Evolutionary conservation across 768 basidiomycete genomes (phyloP).

Genomic region (Amanita rubescens): DNA sequence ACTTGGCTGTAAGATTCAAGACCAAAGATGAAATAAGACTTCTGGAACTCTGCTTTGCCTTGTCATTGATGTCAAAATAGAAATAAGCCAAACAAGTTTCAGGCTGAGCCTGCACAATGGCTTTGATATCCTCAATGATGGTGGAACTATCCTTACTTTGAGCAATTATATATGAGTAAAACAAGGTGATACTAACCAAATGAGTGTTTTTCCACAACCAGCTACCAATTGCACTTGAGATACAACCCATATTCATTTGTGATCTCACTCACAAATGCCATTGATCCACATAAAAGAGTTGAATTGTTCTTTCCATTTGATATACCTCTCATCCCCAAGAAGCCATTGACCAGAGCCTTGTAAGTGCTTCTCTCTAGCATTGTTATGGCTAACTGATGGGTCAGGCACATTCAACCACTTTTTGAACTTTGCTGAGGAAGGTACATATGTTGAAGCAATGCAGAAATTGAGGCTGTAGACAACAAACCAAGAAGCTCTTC

Average conservation of each 20-base stretch:
- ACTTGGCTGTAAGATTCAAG: slow-evolving; percentile 11
- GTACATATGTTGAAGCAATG: too few species aligned
- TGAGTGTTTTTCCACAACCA: slow-evolving; percentile 9
- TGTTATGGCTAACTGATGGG: too few species aligned
- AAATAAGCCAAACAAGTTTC: slow-evolving; percentile 13
- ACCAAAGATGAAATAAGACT: slow-evolving; percentile 15
- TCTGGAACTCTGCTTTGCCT: neutral
- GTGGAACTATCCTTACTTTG: neutral
- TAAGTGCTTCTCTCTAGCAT: too few species aligned
- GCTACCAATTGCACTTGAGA: neutral
- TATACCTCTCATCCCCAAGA: too few species aligned
- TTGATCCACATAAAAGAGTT: neutral
- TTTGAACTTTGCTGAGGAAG: too few species aligned
- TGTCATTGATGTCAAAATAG: slow-evolving; percentile 17
- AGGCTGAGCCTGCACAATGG: neutral
- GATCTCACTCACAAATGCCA: neutral
- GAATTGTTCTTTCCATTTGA: too few species aligned
- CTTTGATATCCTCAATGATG: neutral
- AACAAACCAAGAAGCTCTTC: too few species aligned
- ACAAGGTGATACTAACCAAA: slow-evolving; percentile 1
- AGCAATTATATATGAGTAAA: neutral
- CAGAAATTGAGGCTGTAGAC: too few species aligned
- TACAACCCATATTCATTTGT: neutral
- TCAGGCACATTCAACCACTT: too few species aligned
- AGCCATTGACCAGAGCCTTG: too few species aligned